Percentiles rank a stretch among this genome's conserved stretches.
Conservation (phyloP, 176 grass and related monocot species). For the Tillandsia leiboldiana region DNA sequence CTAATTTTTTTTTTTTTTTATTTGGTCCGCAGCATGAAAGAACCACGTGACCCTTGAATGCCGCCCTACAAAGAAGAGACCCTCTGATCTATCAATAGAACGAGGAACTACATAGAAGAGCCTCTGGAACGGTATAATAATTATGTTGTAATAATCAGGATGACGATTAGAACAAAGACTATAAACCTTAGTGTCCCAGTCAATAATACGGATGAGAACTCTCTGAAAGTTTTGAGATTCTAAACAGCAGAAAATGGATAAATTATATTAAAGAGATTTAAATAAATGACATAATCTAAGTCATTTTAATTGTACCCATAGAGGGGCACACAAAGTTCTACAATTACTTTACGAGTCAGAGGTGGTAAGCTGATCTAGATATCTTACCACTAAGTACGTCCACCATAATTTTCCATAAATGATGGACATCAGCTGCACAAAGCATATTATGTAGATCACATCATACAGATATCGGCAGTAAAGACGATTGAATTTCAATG, state of each 20-base stretch:
- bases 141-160: neutral
- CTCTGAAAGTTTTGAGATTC: no score
- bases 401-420: slow-evolving; percentile 97
- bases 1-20: neutral
- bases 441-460: slow-evolving; percentile 85
- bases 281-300: neutral
- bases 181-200: no score
- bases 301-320: neutral
- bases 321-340: neutral
- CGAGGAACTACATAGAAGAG: no score
- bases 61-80: no score
- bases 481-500: neutral
- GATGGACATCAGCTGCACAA: slow-evolving; percentile 81
- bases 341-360: neutral
- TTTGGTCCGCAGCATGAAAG: neutral
- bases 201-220: no score
- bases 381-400: slow-evolving; percentile 87
- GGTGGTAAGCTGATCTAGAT: neutral
- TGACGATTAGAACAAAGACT: no score
- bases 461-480: slow-evolving; percentile 74
- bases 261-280: neutral
- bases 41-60: neutral
- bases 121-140: neutral
- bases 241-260: no score
- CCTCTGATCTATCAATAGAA: no score